Conservation (phyloP, 2,329 filamentous ascomycete species). For the Alternaria gaisen region DNA sequence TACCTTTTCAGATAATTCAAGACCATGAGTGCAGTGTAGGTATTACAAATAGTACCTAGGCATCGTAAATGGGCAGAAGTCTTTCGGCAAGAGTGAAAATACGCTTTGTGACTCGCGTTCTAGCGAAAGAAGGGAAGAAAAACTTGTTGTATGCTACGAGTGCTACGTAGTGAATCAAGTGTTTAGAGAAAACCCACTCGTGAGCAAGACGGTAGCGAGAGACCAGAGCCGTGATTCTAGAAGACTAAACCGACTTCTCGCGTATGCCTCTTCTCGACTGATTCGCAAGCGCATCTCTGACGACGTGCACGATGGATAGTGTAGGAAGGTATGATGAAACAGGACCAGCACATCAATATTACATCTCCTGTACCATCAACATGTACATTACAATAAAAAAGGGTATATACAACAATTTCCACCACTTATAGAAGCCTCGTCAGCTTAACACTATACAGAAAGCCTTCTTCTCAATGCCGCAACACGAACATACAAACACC, state of each 20-base stretch:
- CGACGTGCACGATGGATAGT: fast-evolving
- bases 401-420: constrained; percentile 6
- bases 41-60: not conserved
- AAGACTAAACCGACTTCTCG: not conserved
- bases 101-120: not conserved
- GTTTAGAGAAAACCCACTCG: not conserved
- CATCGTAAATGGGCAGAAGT: not conserved
- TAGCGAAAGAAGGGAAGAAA: not conserved
- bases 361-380: not conserved
- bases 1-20: not conserved
- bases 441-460: constrained; percentile 1
- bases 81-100: not conserved
- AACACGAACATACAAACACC: not conserved
- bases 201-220: not conserved
- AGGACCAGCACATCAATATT: not conserved
- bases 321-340: not conserved
- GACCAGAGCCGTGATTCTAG: not conserved
- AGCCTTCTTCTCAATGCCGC: not conserved
- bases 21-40: not conserved
- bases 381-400: constrained; percentile 5
- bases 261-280: not conserved
- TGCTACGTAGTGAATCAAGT: not conserved
- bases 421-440: not conserved
- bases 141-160: not conserved
- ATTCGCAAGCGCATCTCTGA: not conserved